Conservation (phyloP, 305 asterid genomes). For the Fraxinus latifolia region DNA sequence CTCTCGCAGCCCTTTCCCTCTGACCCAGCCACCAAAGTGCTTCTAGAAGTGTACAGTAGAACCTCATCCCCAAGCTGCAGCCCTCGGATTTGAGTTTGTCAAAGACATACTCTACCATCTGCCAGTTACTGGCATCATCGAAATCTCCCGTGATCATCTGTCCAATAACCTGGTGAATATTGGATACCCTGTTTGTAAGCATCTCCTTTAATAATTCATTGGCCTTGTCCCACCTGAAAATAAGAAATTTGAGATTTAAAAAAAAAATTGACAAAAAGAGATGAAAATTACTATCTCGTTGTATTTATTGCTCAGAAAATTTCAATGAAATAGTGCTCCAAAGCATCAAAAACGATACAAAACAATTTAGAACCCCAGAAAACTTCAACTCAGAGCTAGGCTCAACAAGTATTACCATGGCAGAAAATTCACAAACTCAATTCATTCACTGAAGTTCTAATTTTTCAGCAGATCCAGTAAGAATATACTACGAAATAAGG, state of each 20-base stretch:
- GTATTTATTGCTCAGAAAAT: neutral
- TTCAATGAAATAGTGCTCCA: conserved; percentile 8
- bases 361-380: neutral
- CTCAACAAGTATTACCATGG: neutral
- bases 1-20: conserved; percentile 90
- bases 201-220: conserved; percentile 68
- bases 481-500: conserved; percentile 8
- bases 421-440: conserved; percentile 17
- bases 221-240: conserved; percentile 71
- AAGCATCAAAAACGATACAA: neutral
- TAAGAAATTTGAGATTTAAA: conserved; percentile 26
- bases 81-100: conserved; percentile 92
- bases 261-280: conserved; percentile 5
- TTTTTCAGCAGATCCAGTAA: conserved; percentile 5
- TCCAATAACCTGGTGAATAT: conserved; percentile 84
- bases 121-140: conserved; percentile 87
- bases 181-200: conserved; percentile 63
- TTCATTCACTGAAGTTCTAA: conserved; percentile 21
- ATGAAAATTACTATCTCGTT: neutral
- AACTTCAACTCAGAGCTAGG: conserved; percentile 12
- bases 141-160: conserved; percentile 88
- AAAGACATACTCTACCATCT: conserved; percentile 89
- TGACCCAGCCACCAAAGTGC: conserved; percentile 98
- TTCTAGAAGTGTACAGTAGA: conserved; percentile 73
- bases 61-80: conserved; percentile 78